A percentile compares a stretch with the other conserved stretches of the same genome.
phyloP scores from a whole-genome alignment of 768 basidiomycete species.

The Podaxis mareebaensis region DNA sequence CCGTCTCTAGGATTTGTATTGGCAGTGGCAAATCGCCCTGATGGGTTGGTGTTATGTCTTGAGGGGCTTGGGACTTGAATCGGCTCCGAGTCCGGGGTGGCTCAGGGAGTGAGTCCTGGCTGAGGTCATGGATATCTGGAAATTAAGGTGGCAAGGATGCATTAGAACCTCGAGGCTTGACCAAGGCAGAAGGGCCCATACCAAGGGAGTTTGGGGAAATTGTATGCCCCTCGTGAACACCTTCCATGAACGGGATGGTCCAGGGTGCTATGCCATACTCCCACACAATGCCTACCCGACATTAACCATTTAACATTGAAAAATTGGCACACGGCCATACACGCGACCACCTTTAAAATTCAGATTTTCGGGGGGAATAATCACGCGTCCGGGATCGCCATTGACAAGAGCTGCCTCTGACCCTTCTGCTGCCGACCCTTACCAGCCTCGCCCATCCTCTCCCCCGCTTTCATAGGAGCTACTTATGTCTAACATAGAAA shows the following conservation, averaged over 20 bases:
- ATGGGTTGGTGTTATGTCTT: not conserved
- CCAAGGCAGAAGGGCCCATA: not conserved
- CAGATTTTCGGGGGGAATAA: not conserved
- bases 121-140: not conserved
- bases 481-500: not conserved
- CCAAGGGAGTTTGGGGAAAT: not conserved
- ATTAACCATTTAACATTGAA: not conserved
- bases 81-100: not conserved
- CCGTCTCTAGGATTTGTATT: not conserved
- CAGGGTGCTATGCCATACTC: not conserved
- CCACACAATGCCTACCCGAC: not conserved
- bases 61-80: too few species aligned
- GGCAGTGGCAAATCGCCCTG: not conserved
- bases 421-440: constrained; percentile 5
- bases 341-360: not conserved
- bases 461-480: not conserved
- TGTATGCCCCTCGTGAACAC: not conserved
- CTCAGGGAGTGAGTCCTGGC: not conserved
- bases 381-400: not conserved
- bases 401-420: not conserved
- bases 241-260: not conserved
- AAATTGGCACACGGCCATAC: not conserved
- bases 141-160: not conserved
- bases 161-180: not conserved
- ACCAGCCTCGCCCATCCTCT: not conserved